phyloP scores from a whole-genome alignment of 2,329 filamentous ascomycete genomes.

The Ophiostoma angusticollis region DNA sequence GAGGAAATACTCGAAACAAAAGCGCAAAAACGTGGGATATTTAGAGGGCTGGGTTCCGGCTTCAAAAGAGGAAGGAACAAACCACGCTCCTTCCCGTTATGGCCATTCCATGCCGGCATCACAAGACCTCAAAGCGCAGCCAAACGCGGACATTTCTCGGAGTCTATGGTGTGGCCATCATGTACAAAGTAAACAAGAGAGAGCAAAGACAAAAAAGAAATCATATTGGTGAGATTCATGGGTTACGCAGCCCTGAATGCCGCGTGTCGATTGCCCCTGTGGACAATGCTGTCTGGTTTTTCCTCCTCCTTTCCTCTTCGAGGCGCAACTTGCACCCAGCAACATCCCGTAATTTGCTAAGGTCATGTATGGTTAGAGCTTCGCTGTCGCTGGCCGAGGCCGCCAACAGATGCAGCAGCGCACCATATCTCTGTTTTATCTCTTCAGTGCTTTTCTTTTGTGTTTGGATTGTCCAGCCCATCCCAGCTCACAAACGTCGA shows the following conservation, averaged over 20 bases:
- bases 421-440: no score
- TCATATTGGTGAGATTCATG: slow-evolving; percentile 1
- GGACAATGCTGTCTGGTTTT: background rate
- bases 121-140: no score
- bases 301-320: background rate
- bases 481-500: no score
- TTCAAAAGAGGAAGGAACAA: background rate
- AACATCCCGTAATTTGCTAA: no score
- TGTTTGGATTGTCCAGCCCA: no score
- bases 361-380: no score
- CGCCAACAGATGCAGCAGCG: no score
- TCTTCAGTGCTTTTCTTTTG: background rate
- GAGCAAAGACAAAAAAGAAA: slow-evolving; percentile 1
- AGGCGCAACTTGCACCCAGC: background rate
- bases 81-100: background rate
- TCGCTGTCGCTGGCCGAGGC: no score
- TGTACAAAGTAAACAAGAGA: no score
- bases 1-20: background rate
- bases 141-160: no score
- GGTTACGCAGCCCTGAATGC: slow-evolving; percentile 1
- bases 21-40: background rate
- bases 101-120: background rate
- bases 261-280: background rate
- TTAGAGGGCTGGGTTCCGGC: no score
- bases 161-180: no score